Base-by-base conservation (phyloP, 306 rosid species). In the Pyrus betulifolia region DNA sequence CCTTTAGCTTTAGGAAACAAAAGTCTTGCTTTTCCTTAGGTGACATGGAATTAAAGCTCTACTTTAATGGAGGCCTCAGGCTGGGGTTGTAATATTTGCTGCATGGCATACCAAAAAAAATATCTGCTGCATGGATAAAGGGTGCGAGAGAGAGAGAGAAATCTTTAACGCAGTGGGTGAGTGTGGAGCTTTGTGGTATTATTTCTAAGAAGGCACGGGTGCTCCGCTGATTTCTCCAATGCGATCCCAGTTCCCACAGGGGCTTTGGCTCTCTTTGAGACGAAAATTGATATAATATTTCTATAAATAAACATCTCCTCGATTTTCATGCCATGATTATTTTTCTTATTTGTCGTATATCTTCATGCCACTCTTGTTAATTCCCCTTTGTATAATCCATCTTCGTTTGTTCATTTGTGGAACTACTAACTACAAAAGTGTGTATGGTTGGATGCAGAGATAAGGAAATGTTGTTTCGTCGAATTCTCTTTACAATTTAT, bases 151-250 rank as follows among this genome's bases (percentile, higher is more conserved):
- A 38, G 42, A 38, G 27, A 55, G 27, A 57, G 25, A 27, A 1
- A 61, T 27, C 19, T 61, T 58, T 69, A 22, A 61, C 66, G 77
- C 66, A 4, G 66, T 51, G 73, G 46, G 33, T 51, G 73, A 31
- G 33, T 22, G 81, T 78, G 30, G 12, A 15, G 57, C 14, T 27
- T 23, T 61, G 13, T 27, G 40, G 83, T 70, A 70, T 77, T 82
- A 66, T 87, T 87, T 84, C 94, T 91, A 57, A 90, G 91, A 74
- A 86, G 94, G 91, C 98, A 93, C 98, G 96, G 96, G 91, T 70
- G 88, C 86, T 89, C 97, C 94, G 94, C 93, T 90, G 89, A 90
- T 93, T 87, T 90, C 93, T 93, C 96, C 97, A 17, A 93, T 81
- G 87, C 79, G 88, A 86, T 78, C 81, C 84, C 86, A 78, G 79